Evolutionary conservation across 306 rosid species (phyloP).

Genomic region (Ormosia emarginata): DNA sequence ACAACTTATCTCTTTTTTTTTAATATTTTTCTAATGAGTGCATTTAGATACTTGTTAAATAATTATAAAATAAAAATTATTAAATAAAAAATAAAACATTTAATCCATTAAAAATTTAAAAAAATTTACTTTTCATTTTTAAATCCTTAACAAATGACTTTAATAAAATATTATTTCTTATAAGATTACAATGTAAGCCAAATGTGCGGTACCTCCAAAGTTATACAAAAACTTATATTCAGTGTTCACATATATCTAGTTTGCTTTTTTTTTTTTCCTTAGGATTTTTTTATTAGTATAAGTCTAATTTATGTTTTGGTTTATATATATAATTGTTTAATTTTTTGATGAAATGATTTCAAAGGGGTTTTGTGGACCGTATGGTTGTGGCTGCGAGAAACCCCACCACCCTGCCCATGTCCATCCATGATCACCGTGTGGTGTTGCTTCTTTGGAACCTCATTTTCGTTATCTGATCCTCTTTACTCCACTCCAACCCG

Average conservation of each 20-base stretch:
- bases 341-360: not conserved
- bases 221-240: too few relatives aligned
- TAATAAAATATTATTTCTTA: too few relatives aligned
- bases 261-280: not conserved
- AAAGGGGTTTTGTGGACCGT: not conserved
- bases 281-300: not conserved
- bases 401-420: constrained; percentile 27
- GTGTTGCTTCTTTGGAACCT: constrained; percentile 16
- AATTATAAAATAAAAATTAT: too few relatives aligned
- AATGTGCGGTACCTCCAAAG: too few relatives aligned
- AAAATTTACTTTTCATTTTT: too few relatives aligned
- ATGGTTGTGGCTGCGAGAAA: constrained; percentile 16
- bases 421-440: constrained; percentile 7
- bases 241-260: not conserved
- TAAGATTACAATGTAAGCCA: too few relatives aligned
- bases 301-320: not conserved
- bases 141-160: too few relatives aligned
- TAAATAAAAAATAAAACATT: too few relatives aligned
- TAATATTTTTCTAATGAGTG: too few relatives aligned
- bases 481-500: not conserved
- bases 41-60: too few relatives aligned
- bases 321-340: not conserved
- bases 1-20: not conserved
- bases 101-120: too few relatives aligned
- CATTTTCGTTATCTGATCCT: constrained; percentile 44